Evolutionary conservation across 225 moss, liverwort and hornwort genomes (phyloP), one percentile per base, ranked within the genome.

Genomic region (Physcomitrellopsis africana): DNA sequence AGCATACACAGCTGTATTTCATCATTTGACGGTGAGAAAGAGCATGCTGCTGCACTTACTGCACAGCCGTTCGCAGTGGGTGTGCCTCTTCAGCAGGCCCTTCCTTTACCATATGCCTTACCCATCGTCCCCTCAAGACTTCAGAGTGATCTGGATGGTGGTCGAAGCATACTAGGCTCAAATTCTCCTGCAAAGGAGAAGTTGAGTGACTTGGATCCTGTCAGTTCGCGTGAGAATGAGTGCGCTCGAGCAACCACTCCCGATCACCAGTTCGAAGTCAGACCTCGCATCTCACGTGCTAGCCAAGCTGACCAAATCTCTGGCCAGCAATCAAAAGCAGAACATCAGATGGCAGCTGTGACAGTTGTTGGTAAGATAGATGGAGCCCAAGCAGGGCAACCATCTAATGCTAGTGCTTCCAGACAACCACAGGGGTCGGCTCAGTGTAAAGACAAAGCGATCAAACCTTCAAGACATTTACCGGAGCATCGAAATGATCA

Each of bases 1-100:
- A 87, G 87, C 72, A 61, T 87, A 32, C 82, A 82, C 78, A 89
- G 84, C 22, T 84, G 89, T 70, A 84, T 86, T 9, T 80, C 87
- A 9, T 87, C 90, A 0, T 77, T 85, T n/a, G 87, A 90, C 20
- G 90, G 77, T 8, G 87, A 91, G 61, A 86, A 85, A 51, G 79
- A 85, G 70, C 82, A 76, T 24, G 76, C 61, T 2, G 69, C 80
- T 65, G 88, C 78, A 4, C 59, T 89, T 45, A 81, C 76, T 37
- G 89, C 84, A 7, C 79, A 89, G 23, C 84, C 89, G 17, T 51
- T 83, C 76, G 73, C 81, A 3, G 74, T 82, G 60, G 82, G 81
- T 47, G 51, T 86, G 67, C 52, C 89, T 20, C 73, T 76, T 19
- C 84, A 82, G 43, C 84, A 80, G 63, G 80, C 82, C 62, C 71